Percentiles rank a stretch among this genome's conserved stretches.
These are phyloP conservation scores for Nymphaea thermarum DNA, from an alignment of 164 flowering plant genomes.

Conservation along the genomic window DNA sequence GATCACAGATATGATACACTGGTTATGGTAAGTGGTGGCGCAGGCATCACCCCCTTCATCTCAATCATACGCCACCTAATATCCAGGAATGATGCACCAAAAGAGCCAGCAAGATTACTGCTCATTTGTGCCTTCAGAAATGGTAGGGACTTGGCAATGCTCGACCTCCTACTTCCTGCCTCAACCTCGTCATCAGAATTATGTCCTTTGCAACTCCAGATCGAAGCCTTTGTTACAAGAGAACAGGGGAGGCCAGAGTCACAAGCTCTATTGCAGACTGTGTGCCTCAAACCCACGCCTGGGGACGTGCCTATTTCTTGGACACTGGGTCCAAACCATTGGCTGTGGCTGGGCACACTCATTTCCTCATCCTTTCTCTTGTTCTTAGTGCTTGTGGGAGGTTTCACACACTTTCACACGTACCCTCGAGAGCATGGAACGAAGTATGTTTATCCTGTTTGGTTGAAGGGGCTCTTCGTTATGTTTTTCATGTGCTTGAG, in stretches of 20 bases:
- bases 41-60: conserved; percentile 76
- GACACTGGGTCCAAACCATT: conserved; percentile 44
- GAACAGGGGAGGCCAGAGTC: conserved; percentile 22
- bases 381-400: conserved; percentile 41
- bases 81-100: conserved; percentile 11
- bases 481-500: conserved; percentile 30
- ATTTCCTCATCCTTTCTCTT: conserved; percentile 58
- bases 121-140: conserved; percentile 49
- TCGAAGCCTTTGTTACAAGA: conserved; percentile 71
- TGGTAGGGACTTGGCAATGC: conserved; percentile 48
- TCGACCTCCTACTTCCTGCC: conserved; percentile 61
- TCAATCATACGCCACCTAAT: conserved; percentile 62
- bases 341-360: conserved; percentile 67
- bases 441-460: conserved; percentile 17
- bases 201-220: conserved; percentile 33
- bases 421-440: conserved; percentile 60
- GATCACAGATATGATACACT: conserved; percentile 56
- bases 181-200: conserved; percentile 22
- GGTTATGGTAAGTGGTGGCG: conserved; percentile 81
- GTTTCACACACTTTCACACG: conserved; percentile 38
- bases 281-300: conserved; percentile 53
- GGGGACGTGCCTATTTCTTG: conserved; percentile 43
- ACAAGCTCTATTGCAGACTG: conserved; percentile 13
- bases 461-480: conserved; percentile 21
- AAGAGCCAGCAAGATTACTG: conserved; percentile 22